Base-by-base conservation (phyloP, 306 rosid species). In the Casuarina equisetifolia region DNA sequence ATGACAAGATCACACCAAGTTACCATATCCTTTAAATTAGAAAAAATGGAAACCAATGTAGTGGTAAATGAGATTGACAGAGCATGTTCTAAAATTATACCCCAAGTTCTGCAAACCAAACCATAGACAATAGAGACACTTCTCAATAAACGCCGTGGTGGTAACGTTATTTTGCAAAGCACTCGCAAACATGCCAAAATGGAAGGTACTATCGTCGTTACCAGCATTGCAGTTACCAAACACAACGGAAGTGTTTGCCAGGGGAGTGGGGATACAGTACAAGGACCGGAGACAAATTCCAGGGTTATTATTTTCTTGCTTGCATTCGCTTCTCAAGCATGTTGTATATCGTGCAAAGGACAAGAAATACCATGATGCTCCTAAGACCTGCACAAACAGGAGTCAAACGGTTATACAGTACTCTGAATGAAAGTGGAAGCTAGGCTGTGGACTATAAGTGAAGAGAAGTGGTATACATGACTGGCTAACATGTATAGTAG, bases 401-500 rank as follows among this genome's bases (percentile, higher is more conserved):
- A 78, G 20, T 61, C 74, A 71, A 64, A 72, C 75, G 38, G 59
- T 48, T 48, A 38, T 62, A 25, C 40, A n/a, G 17, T 45, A 70
- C 70, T 86, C 61, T n/a, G 17, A 72, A 49, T 35, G 19, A 13
- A 35, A 35, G 3, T 2, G 32, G 69, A 36, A 6, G 20, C 43
- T 38, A 15, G 51, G 43, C 62, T 46, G 40, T 46, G 36, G 16
- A 57, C 77, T 76, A 35, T 69, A 66, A 53, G 32, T 25, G 69
- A 64, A 74, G 76, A 64, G 13, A 69, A 17, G 20, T 58, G 75
- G 46, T 86, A 68, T 86, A 94, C 98, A 89, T 94, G 97, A 85
- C 98, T 94, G 44, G 96, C 98, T 75, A 94, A 80, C 98, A 92
- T 89, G 87, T 92, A 94, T 64, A 94, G 94, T 73, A 92, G 25